phyloP scores from a whole-genome alignment of 2,329 filamentous ascomycete genomes.

The Neospermospora avenae region DNA sequence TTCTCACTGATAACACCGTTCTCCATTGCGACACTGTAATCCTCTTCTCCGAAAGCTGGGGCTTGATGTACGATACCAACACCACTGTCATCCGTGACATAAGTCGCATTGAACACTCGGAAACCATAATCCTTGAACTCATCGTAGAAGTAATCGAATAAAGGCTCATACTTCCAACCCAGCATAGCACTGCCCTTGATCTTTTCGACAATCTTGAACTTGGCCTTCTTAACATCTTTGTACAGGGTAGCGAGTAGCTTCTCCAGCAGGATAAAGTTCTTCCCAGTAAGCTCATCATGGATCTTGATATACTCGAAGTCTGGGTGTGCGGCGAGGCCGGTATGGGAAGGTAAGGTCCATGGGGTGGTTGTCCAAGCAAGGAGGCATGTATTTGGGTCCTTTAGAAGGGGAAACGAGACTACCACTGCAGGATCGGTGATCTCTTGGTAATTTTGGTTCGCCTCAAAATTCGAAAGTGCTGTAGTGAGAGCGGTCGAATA shows the following conservation, averaged over 20 bases:
- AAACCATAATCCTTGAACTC: slow-evolving; percentile 85
- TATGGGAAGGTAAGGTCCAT: slow-evolving; percentile 80
- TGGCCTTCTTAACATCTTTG: slow-evolving; percentile 94
- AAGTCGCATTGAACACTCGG: slow-evolving; percentile 75
- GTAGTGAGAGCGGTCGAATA: slow-evolving; percentile 90
- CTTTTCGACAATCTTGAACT: slow-evolving; percentile 78
- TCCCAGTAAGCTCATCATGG: slow-evolving; percentile 74
- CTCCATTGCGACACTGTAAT: slow-evolving; percentile 80
- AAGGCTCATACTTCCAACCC: slow-evolving; percentile 77
- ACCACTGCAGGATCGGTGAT: slow-evolving; percentile 88
- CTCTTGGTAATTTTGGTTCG: slow-evolving; percentile 92
- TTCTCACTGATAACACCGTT: slow-evolving; percentile 74
- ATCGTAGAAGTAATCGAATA: slow-evolving; percentile 87
- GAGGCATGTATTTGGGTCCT: slow-evolving; percentile 71
- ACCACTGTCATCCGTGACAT: slow-evolving; percentile 87
- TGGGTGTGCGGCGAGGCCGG: slow-evolving; percentile 73
- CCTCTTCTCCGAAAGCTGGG: slow-evolving; percentile 91
- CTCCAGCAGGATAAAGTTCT: slow-evolving; percentile 82
- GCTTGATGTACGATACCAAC: slow-evolving; percentile 92
- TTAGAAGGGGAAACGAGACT: slow-evolving; percentile 78
- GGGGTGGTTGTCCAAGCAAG: slow-evolving; percentile 90
- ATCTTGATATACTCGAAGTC: slow-evolving; percentile 88
- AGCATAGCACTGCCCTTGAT: slow-evolving; percentile 81
- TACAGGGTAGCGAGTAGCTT: slow-evolving; percentile 78
- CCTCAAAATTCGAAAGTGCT: slow-evolving; percentile 88